Conservation (phyloP, 2,329 filamentous ascomycete genomes). For the Monosporascus sp. region DNA sequence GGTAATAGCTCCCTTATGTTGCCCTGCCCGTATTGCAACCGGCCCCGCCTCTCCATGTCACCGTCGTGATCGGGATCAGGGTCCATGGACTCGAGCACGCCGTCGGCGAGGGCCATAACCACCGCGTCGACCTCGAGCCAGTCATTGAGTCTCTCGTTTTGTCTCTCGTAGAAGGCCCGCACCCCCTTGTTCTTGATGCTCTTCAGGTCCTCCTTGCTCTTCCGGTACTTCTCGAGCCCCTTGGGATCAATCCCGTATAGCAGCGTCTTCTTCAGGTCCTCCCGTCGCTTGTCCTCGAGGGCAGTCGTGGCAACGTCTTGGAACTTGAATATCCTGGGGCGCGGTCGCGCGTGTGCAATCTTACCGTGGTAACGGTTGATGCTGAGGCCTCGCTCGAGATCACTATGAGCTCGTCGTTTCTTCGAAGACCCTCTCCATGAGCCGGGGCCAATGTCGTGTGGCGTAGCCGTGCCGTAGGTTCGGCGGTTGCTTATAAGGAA, state of each 20-base stretch:
- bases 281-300: constrained; percentile 27
- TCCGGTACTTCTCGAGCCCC: constrained; percentile 43
- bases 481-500: neutral
- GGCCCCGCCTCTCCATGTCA: constrained; percentile 45
- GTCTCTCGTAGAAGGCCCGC: constrained; percentile 47
- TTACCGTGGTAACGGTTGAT: neutral
- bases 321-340: constrained; percentile 3
- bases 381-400: constrained; percentile 4
- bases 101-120: constrained; percentile 50
- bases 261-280: constrained; percentile 43
- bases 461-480: neutral
- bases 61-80: constrained; percentile 54
- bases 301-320: constrained; percentile 4
- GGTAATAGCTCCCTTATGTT: constrained; percentile 51
- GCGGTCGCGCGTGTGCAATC: neutral
- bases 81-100: constrained; percentile 56
- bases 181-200: constrained; percentile 46
- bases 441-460: neutral
- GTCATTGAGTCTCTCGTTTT: constrained; percentile 50
- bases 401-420: neutral
- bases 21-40: constrained; percentile 42
- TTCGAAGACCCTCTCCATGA: neutral
- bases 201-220: constrained; percentile 48
- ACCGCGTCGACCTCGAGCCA: constrained; percentile 56
- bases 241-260: constrained; percentile 40